These are phyloP conservation scores for Polytrichum commune DNA, from an alignment of 225 moss, liverwort and hornwort genomes.

Conservation along the genomic window DNA sequence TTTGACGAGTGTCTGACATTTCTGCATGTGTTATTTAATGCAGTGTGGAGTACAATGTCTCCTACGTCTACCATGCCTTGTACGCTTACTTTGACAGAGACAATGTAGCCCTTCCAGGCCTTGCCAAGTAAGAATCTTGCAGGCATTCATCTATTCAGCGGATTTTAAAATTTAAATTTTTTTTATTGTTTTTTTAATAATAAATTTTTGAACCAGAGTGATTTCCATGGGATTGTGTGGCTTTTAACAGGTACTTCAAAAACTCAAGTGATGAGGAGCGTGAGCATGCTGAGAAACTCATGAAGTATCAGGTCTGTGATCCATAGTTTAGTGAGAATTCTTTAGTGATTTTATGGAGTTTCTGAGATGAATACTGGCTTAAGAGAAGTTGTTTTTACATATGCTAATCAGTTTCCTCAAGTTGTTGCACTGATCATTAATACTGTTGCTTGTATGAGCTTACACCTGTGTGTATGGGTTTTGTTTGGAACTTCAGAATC, in stretches of 20 bases:
- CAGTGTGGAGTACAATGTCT: conserved; percentile 97
- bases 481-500: conserved; percentile 47
- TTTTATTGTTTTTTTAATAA: neutral
- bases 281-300: conserved; percentile 82
- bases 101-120: conserved; percentile 79
- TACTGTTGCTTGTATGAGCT: neutral
- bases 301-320: conserved; percentile 76
- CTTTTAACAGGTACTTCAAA: conserved; percentile 59
- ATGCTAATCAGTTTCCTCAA: too few relatives aligned
- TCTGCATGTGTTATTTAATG: neutral
- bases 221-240: neutral
- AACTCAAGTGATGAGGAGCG: conserved; percentile 79
- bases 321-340: neutral
- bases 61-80: conserved; percentile 89
- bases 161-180: neutral
- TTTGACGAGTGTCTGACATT: too few relatives aligned
- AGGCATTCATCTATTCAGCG: neutral
- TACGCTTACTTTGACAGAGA: conserved; percentile 94
- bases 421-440: too few relatives aligned
- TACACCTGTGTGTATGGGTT: neutral
- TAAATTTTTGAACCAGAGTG: neutral
- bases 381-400: too few relatives aligned
- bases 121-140: conserved; percentile 68
- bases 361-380: too few relatives aligned
- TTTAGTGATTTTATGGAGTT: neutral